phyloP scores from a whole-genome alignment of 1,139 yeast genomes.

The Pneumocystis jirovecii region DNA sequence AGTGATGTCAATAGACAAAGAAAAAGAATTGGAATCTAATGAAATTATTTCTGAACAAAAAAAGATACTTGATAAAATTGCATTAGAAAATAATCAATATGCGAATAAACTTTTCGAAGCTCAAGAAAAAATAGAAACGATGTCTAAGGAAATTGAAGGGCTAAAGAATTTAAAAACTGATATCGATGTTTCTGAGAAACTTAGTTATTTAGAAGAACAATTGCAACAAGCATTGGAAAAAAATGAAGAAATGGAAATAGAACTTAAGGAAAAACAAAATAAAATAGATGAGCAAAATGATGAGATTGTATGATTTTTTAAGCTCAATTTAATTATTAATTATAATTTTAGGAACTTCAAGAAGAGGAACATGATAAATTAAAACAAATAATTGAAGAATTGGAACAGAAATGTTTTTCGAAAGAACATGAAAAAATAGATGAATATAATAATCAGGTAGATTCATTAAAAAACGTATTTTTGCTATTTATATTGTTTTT shows the following conservation, averaged over 20 bases:
- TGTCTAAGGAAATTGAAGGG: neutral
- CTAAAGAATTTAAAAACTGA: neutral
- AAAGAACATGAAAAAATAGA: neutral
- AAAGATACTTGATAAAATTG: conserved; percentile 1
- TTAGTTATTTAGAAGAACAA: neutral
- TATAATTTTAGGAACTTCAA: neutral
- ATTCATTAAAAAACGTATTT: neutral
- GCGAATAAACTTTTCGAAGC: conserved; percentile 4
- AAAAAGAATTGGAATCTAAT: conserved; percentile 1
- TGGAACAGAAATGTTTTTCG: neutral
- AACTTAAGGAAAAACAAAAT: neutral
- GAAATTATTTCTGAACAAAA: conserved; percentile 10
- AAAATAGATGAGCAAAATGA: conserved; percentile 1
- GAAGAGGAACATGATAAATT: neutral
- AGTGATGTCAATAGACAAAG: conserved; percentile 2
- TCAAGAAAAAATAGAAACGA: neutral
- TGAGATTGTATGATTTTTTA: conserved; percentile 2
- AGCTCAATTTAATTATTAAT: neutral
- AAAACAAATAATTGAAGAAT: neutral
- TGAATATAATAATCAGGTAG: neutral
- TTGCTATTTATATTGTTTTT: neutral
- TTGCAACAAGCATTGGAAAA: neutral
- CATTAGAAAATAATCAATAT: conserved; percentile 1
- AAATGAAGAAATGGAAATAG: neutral
- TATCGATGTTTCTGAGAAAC: neutral